These are phyloP conservation scores for Scedosporium aurantiacum DNA, from an alignment of 2,329 filamentous ascomycete species.

Conservation along the genomic window DNA sequence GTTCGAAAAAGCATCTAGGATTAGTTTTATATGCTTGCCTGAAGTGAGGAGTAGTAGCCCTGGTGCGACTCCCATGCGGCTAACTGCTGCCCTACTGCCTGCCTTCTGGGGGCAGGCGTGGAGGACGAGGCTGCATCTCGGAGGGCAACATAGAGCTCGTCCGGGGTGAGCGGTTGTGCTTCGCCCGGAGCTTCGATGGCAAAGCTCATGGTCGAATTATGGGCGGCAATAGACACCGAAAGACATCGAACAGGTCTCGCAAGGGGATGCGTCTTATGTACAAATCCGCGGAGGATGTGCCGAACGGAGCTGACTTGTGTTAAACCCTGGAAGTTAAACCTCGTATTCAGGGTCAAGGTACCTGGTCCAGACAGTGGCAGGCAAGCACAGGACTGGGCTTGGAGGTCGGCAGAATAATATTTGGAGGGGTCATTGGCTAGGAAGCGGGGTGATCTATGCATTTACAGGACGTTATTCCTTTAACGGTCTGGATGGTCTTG, in stretches of 20 bases:
- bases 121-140: constrained; percentile 53
- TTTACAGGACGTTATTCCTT: neutral
- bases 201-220: constrained; percentile 45
- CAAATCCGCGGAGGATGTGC: neutral
- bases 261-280: neutral
- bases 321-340: neutral
- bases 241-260: neutral
- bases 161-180: constrained; percentile 56
- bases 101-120: constrained; percentile 49
- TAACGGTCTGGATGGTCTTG: neutral
- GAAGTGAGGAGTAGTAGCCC: constrained; percentile 57
- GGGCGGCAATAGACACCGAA: neutral
- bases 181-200: constrained; percentile 72
- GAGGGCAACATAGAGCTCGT: constrained; percentile 54
- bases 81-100: constrained; percentile 60
- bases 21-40: constrained; percentile 36
- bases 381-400: neutral
- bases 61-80: constrained; percentile 57
- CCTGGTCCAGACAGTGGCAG: neutral
- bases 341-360: neutral
- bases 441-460: neutral
- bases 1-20: neutral
- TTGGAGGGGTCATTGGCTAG: neutral
- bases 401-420: neutral
- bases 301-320: neutral